phyloP scores from a whole-genome alignment of 139 green algal genomes.

The Picochlorum sp. region DNA sequence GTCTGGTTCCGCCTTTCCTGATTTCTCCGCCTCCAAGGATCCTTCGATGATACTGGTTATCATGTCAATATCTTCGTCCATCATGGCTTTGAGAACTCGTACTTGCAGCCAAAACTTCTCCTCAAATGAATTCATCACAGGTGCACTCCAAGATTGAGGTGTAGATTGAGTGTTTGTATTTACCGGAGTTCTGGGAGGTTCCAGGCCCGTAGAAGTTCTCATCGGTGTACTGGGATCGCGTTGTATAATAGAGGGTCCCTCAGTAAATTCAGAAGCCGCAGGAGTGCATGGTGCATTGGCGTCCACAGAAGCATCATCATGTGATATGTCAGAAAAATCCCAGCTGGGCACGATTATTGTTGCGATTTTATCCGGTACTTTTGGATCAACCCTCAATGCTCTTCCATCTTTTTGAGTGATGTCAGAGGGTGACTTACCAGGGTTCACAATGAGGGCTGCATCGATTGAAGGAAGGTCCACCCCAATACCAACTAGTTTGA shows the following conservation, averaged over 20 bases:
- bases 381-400: not conserved
- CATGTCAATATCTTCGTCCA: not conserved
- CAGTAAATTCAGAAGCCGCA: not conserved
- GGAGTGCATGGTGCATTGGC: not conserved
- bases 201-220: not conserved
- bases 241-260: not conserved
- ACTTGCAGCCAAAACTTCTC: not conserved
- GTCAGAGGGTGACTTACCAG: not conserved
- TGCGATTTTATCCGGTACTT: not conserved
- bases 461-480: conserved; percentile 2
- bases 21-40: not conserved
- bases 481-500: conserved; percentile 2
- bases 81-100: not conserved
- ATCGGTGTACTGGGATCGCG: not conserved
- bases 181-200: not conserved
- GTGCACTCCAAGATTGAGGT: not conserved
- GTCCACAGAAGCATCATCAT: not conserved
- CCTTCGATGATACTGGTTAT: not conserved
- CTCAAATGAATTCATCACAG: not conserved
- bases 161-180: not conserved
- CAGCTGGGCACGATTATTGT: not conserved
- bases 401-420: conserved; percentile 2
- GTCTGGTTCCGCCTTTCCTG: no score
- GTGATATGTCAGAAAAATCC: not conserved
- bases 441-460: not conserved